phyloP scores from a whole-genome alignment of 768 basidiomycete species.

The Guyanaporus albipodus region DNA sequence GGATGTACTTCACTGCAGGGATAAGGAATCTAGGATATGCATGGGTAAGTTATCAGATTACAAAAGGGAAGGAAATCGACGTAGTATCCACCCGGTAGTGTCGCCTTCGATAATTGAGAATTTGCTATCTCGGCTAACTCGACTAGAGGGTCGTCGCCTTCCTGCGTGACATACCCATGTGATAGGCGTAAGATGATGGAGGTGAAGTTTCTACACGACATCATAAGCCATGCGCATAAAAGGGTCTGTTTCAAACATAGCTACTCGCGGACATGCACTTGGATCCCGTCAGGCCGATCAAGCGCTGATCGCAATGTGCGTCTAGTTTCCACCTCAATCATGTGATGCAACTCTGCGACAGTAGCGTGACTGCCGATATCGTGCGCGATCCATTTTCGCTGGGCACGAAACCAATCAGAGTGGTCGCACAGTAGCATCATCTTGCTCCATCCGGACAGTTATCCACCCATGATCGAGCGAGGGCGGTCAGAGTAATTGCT shows the following conservation, averaged over 20 bases:
- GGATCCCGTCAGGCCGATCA: slow-evolving; percentile 1
- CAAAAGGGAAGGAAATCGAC: slow-evolving; percentile 20
- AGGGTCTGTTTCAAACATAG: background rate
- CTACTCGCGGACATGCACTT: slow-evolving; percentile 15
- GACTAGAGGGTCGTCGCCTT: slow-evolving; percentile 36
- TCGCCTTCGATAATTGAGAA: slow-evolving; percentile 17
- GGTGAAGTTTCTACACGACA: background rate
- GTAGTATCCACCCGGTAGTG: background rate
- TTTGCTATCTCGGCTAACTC: slow-evolving; percentile 26
- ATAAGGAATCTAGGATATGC: background rate
- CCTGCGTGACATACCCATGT: slow-evolving; percentile 38
- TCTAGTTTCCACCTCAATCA: slow-evolving; percentile 19
- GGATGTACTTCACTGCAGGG: slow-evolving; percentile 23
- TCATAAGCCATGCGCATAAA: background rate
- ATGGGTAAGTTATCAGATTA: background rate
- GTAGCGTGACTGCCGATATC: slow-evolving; percentile 1
- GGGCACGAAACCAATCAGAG: slow-evolving; percentile 9
- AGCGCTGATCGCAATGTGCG: slow-evolving; percentile 8
- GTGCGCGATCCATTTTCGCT: slow-evolving; percentile 17
- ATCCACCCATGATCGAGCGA: slow-evolving; percentile 13
- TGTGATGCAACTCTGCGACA: slow-evolving; percentile 9
- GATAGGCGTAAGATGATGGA: slow-evolving; percentile 34
- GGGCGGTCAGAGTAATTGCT: slow-evolving; percentile 36
- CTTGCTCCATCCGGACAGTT: slow-evolving; percentile 20
- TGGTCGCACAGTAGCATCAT: slow-evolving; percentile 11